Evolutionary conservation across 2,329 filamentous ascomycete species (phyloP), one percentile per base, ranked within the genome.

Genomic region (Nemania bipapillata): DNA sequence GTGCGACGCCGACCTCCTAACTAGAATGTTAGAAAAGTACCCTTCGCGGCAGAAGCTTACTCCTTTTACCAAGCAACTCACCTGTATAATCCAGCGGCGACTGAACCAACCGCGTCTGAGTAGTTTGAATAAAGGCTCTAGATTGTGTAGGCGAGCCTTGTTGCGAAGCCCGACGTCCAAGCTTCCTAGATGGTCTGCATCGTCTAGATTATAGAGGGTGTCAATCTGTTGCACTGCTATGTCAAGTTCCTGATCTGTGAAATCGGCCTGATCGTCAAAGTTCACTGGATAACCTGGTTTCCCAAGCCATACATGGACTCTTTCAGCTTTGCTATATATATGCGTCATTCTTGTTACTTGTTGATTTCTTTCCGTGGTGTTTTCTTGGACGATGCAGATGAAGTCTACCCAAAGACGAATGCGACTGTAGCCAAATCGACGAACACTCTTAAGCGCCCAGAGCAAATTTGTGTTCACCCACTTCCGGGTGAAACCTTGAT

Each of bases 351-450:
- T 47, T 45, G 32, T 1, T 0, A 65, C 54, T 59, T 65, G 62
- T 20, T 58, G 40, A 20, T n/a, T n/a, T 58, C 62, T 49, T 35
- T 65, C 62, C 4, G 58, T 17, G n/a, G 12, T n/a, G 32, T 59
- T 37, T 11, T 28, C 22, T 20, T 65, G 62, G 22, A 53, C 53
- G 26, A 65, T 65, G 42, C 62, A 65, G 11, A 65, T 47, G 24
- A 49, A 55, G 47, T 65, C 62, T 17, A 59, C 49, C 62, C 62
- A 65, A 24, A 65, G 62, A 12, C 42, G 7, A 50, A 50, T 3
- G 24, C 30, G 28, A 22, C 52, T 22, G 40, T 72, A 72, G 61
- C 66, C 70, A 52, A 9, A 54, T 20, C 24, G 52, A 30, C 52
- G 52, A 17, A 54, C 37, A 35, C 28, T 35, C 20, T 35, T 37